Evolutionary conservation across 2,329 filamentous ascomycete genomes (phyloP).

Genomic region (Talaromyces verruculosus): DNA sequence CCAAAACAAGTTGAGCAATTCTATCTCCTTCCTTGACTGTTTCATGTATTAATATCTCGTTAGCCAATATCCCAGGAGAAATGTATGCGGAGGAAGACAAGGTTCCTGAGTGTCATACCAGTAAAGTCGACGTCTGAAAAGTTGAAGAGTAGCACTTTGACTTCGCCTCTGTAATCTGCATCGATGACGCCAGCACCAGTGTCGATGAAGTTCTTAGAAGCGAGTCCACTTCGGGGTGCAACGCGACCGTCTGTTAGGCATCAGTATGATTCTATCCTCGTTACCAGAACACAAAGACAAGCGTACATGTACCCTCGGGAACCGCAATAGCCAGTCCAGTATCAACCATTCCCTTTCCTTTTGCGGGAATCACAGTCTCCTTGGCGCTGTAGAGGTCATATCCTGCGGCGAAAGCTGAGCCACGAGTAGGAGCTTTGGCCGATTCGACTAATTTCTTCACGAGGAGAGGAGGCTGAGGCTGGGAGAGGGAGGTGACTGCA

Average conservation of each 20-base stretch:
- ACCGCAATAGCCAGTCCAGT: conserved; percentile 91
- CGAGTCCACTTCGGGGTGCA: conserved; percentile 86
- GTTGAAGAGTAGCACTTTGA: conserved; percentile 96
- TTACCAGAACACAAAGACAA: background rate
- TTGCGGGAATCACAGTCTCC: conserved; percentile 71
- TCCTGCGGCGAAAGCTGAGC: conserved; percentile 84
- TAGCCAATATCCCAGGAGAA: background rate
- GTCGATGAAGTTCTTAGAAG: conserved; percentile 92
- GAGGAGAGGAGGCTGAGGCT: conserved; percentile 65
- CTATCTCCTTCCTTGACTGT: conserved; percentile 79
- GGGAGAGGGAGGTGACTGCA: conserved; percentile 40
- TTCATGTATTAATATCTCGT: background rate
- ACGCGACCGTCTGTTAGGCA: conserved; percentile 73
- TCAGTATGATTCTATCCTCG: background rate
- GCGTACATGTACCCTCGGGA: conserved; percentile 82
- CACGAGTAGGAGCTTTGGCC: conserved; percentile 81
- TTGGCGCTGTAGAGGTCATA: conserved; percentile 87
- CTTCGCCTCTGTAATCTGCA: conserved; percentile 90
- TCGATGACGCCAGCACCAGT: conserved; percentile 96
- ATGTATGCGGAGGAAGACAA: too few relatives aligned
- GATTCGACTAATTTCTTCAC: conserved; percentile 84
- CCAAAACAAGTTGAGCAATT: conserved; percentile 87
- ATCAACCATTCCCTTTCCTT: conserved; percentile 82
- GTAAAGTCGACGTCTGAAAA: conserved; percentile 77
- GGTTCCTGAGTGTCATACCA: conserved; percentile 24